Evolutionary conservation across 2,329 filamentous ascomycete genomes (phyloP).

Genomic region (Talaromyces sp.): DNA sequence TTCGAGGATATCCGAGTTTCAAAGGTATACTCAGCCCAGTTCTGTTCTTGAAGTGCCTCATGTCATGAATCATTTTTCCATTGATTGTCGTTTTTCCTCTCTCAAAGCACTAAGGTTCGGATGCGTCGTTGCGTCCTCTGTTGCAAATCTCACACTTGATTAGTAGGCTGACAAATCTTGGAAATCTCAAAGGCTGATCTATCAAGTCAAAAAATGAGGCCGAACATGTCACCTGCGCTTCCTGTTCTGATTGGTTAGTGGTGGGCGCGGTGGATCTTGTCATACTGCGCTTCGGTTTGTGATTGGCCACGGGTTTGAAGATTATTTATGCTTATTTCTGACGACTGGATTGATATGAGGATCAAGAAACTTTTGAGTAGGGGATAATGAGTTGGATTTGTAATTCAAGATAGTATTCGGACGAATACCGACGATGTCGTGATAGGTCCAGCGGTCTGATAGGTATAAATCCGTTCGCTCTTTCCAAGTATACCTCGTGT

Average conservation of each 20-base stretch:
- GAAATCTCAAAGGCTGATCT: background rate
- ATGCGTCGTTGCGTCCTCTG: background rate
- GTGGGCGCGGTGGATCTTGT: background rate
- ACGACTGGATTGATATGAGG: background rate
- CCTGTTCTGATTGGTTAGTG: background rate
- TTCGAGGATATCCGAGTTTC: background rate
- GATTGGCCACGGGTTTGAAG: background rate
- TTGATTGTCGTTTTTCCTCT: too few relatives aligned
- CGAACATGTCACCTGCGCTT: background rate
- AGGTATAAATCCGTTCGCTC: background rate
- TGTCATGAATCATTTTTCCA: background rate
- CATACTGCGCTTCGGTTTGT: conserved; percentile 1
- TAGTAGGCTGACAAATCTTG: background rate
- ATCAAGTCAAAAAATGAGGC: background rate
- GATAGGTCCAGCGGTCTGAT: background rate
- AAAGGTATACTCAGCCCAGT: background rate
- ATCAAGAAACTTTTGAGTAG: background rate
- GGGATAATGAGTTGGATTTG: background rate
- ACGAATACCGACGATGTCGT: background rate
- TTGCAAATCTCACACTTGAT: background rate
- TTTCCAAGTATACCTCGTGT: background rate
- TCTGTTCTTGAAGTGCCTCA: background rate
- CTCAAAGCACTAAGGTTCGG: background rate
- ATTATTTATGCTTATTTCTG: background rate
- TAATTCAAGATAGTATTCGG: background rate